Percentiles rank a stretch among this genome's conserved stretches.
phyloP scores from a whole-genome alignment of 257 asterid species.

The Lycium ferocissimum region DNA sequence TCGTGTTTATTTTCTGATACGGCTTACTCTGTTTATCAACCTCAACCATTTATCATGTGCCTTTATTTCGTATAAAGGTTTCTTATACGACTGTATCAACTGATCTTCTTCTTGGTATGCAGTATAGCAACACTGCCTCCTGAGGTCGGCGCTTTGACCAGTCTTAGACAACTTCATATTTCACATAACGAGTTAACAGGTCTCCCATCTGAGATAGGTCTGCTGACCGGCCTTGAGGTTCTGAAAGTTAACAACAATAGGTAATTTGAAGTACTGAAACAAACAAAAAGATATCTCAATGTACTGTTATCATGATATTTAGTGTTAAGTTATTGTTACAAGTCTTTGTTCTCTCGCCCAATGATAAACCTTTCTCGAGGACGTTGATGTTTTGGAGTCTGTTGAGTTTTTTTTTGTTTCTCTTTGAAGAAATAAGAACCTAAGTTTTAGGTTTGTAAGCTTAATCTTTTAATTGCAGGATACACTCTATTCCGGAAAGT shows the following conservation, averaged over 20 bases:
- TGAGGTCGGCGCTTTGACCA: slow-evolving; percentile 66
- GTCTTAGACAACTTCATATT: slow-evolving; percentile 71
- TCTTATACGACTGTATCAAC: slow-evolving; percentile 6
- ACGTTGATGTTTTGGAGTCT: slow-evolving; percentile 16
- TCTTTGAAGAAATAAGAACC: not conserved
- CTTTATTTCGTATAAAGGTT: not conserved
- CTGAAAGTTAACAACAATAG: slow-evolving; percentile 82
- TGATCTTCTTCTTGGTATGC: slow-evolving; percentile 32
- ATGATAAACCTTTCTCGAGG: not conserved
- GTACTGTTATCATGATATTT: not conserved
- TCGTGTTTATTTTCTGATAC: not conserved
- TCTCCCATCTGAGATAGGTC: slow-evolving; percentile 80
- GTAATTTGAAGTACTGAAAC: slow-evolving; percentile 42
- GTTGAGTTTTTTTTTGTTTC: slow-evolving; percentile 19
- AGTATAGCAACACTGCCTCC: slow-evolving; percentile 78
- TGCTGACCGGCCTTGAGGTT: slow-evolving; percentile 67
- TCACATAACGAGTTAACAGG: slow-evolving; percentile 63
- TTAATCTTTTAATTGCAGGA: slow-evolving; percentile 55
- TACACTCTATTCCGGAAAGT: slow-evolving; percentile 63
- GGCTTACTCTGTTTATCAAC: not conserved
- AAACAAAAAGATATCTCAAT: not conserved
- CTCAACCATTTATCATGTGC: not conserved
- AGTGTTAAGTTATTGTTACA: not conserved
- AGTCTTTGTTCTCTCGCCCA: not conserved
- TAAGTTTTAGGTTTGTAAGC: slow-evolving; percentile 5